Evolutionary conservation across 352 stramenopile species (phyloP), one percentile per base, ranked within the genome.

Genomic region (Paralagenidium karlingii): DNA sequence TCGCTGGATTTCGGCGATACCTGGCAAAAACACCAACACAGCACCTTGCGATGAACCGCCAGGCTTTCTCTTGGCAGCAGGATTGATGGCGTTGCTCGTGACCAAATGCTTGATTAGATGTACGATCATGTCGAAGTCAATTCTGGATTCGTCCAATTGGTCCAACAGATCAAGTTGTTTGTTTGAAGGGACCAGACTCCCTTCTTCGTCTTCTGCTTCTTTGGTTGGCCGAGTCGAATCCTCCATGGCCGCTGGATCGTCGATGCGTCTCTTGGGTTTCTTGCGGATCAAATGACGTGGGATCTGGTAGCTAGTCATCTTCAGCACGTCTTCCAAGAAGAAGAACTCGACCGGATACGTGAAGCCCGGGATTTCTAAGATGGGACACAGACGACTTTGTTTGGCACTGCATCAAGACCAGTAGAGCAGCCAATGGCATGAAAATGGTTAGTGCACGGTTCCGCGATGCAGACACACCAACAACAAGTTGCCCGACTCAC

Each of bases 71-170:
- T 53, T 51, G n/a, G n/a, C n/a, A n/a, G n/a, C n/a, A n/a, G n/a
- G n/a, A n/a, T n/a, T n/a, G n/a, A n/a, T n/a, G n/a, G n/a, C n/a
- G n/a, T n/a, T n/a, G n/a, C n/a, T n/a, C 8, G 58, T 36, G 29
- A 74, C 71, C 43, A 96, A 76, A 40, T 92, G 55, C 37, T 82
- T 58, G 13, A 96, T 47, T 12, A 96, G 53, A 24, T 82, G 59
- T n/a, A 75, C 64, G 19, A 93, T 84, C 15, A 97, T 51, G 33
- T 96, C 82, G 55, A 97, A 97, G 58, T 98, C 95, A 22, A 97
- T 95, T 9, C 86, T 58, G 15, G 63, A 74, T 58, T 97, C 82
- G 45, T 97, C 87, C 29, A 95, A 52, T 24, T 78, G 65, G 25
- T 67, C 52, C 15, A 88, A 55, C 25, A 84, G 56, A 43, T 83